Evolutionary conservation across 208 protist genomes (phyloP), one percentile per base, ranked within the genome.

Genomic region (Crithidia brevicula): DNA sequence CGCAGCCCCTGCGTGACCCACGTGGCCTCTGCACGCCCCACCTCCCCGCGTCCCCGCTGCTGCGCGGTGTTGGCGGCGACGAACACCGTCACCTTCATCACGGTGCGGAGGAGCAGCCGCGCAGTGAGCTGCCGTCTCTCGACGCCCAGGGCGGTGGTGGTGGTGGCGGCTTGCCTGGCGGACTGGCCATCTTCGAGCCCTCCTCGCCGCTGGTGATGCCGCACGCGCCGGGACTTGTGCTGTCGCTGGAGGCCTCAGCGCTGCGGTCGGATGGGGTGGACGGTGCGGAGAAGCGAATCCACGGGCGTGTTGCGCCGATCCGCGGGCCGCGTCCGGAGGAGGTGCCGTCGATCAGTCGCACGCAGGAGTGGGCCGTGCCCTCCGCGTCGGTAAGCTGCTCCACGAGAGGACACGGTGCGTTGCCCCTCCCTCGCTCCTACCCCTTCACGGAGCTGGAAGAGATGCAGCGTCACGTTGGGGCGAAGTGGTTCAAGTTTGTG

Each of bases 401-500:
- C 36, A 40, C 15, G 10, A 40, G 23, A 31, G 0, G 27, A 23
- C 22, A 6, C 33, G 13, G 33, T 51, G 38, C 10, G 30, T 25
- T 51, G 16, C 16, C 49, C 28, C 31, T 25, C 8, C 22, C 52
- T 38, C 53, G 64, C 28, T 42, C 49, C 25, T n/a, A n/a, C 36
- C 22, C 38, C 3, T n/a, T 36, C 13, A 16, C 36, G 4, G 61
- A 58, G 25, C 13, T 33, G 34, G 53, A 70, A 13, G 50, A 53
- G 6, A 11, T 23, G 16, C 61, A 25, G 7, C 46, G 34, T 3
- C 36, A 33, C 31, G 28, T 53, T 16, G 42, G 64, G 28, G 40
- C 51, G 27, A 36, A 42, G n/a, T 72, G 66, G 66, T 72, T 59
- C 40, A 57, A 40, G 33, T 72, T 65, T 50, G 45, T 63, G 22